Evolutionary conservation across 495 filamentous ascomycete species (phyloP).

Genomic region (Penicillium chermesinum): DNA sequence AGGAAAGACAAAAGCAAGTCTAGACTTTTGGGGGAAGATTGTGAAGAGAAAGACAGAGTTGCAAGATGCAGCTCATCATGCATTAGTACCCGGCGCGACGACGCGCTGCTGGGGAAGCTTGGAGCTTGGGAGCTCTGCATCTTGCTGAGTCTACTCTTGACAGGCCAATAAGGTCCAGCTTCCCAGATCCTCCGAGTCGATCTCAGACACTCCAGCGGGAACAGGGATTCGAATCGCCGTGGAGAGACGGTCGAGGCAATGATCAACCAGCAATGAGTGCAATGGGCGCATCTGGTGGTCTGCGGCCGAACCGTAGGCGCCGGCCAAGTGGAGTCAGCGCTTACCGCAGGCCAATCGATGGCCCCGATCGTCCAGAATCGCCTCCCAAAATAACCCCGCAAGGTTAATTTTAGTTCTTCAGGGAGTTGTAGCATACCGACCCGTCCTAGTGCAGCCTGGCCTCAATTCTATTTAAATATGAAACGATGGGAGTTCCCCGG

Average conservation of each 20-base stretch:
- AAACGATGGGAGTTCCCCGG: neutral
- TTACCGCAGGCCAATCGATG: slow-evolving; percentile 7
- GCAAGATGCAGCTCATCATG: neutral
- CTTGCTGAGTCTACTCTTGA: neutral
- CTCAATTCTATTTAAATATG: neutral
- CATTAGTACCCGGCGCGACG: neutral
- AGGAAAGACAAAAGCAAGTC: slow-evolving; percentile 1
- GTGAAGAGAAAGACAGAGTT: neutral
- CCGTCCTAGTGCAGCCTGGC: neutral
- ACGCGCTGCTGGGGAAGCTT: neutral
- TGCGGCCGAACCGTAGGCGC: slow-evolving; percentile 18
- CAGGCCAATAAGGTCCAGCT: slow-evolving; percentile 1
- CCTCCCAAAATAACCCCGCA: slow-evolving; percentile 7
- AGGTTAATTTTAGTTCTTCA: slow-evolving; percentile 2
- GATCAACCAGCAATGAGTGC: slow-evolving; percentile 12
- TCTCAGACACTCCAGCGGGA: slow-evolving; percentile 14
- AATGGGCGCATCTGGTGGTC: slow-evolving; percentile 1
- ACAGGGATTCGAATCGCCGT: slow-evolving; percentile 1
- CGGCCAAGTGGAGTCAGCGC: slow-evolving; percentile 18
- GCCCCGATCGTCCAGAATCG: neutral
- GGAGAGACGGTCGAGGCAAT: slow-evolving; percentile 6
- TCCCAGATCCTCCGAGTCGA: slow-evolving; percentile 7
- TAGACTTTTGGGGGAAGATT: neutral
- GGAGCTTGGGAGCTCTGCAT: slow-evolving; percentile 4
- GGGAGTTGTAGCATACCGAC: neutral